Evolutionary conservation across 208 protist species (phyloP).

Genomic region (Acanthamoeba healyi): DNA sequence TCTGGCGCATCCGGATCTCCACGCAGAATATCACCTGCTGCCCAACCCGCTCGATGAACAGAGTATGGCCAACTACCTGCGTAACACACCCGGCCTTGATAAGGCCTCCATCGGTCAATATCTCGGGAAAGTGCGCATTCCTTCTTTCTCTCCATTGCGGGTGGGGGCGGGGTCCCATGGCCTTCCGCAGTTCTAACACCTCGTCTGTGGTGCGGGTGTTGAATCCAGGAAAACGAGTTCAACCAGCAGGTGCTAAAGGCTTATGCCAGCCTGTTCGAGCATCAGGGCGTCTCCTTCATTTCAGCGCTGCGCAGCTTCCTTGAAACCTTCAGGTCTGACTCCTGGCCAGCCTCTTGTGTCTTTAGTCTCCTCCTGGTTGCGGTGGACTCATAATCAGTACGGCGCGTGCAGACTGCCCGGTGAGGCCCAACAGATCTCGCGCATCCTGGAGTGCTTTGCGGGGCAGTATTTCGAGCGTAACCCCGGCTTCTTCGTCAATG

Average conservation of each 20-base stretch:
- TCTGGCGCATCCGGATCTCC: too few relatives aligned
- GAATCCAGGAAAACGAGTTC: neutral
- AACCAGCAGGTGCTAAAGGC: conserved; percentile 45
- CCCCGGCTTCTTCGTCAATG: conserved; percentile 31
- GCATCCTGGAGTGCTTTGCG: conserved; percentile 78
- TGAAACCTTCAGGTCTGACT: conserved; percentile 35
- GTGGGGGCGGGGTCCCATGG: too few relatives aligned
- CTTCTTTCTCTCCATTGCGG: too few relatives aligned
- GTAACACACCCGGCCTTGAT: conserved; percentile 40
- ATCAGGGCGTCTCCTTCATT: conserved; percentile 11
- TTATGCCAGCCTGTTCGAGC: conserved; percentile 74
- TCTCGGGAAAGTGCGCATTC: conserved; percentile 32
- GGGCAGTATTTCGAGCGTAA: conserved; percentile 18
- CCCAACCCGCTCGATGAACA: conserved; percentile 49
- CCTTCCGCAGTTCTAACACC: too few relatives aligned
- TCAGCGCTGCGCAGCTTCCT: conserved; percentile 45
- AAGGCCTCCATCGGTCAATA: conserved; percentile 63
- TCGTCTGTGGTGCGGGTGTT: too few relatives aligned
- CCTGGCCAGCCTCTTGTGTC: neutral
- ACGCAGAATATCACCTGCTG: conserved; percentile 55
- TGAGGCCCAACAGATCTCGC: conserved; percentile 80
- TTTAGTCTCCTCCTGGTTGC: neutral
- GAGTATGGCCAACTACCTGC: conserved; percentile 34
- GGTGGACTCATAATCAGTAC: too few relatives aligned
- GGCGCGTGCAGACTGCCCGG: conserved; percentile 77